phyloP scores from a whole-genome alignment of 2,329 filamentous ascomycete species.

The Cryphonectria parasitica region DNA sequence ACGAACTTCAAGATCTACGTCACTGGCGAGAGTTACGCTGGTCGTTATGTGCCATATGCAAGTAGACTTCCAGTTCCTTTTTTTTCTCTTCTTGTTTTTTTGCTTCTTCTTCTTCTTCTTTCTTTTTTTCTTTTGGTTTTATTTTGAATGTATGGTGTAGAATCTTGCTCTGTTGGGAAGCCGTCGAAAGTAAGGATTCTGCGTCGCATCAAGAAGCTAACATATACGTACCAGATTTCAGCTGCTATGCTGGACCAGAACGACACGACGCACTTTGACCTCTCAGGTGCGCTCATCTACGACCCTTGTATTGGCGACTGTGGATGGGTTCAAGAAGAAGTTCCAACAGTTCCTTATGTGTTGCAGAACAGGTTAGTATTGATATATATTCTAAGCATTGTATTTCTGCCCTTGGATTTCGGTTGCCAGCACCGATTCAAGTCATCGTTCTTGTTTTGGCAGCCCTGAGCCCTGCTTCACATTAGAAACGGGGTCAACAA shows the following conservation, averaged over 20 bases:
- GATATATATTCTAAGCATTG: background rate
- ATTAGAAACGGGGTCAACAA: no score
- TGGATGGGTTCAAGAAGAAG: constrained; percentile 9
- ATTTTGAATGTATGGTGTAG: no score
- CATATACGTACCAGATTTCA: constrained; percentile 50
- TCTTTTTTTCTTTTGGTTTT: no score
- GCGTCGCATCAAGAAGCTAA: background rate
- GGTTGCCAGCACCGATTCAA: background rate
- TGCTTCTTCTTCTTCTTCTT: no score
- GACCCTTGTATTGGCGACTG: constrained; percentile 63
- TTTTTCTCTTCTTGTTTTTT: no score
- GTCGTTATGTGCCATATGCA: constrained; percentile 30
- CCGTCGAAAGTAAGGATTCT: background rate
- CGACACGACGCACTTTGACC: constrained; percentile 44
- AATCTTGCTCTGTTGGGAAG: background rate
- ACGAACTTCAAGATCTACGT: constrained; percentile 50
- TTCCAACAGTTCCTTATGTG: constrained; percentile 39
- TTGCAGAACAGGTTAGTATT: constrained; percentile 10
- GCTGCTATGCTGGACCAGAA: constrained; percentile 54
- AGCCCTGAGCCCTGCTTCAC: background rate
- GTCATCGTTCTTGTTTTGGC: background rate
- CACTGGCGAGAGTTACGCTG: constrained; percentile 59
- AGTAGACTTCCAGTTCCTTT: background rate
- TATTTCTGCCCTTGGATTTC: background rate
- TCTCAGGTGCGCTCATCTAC: constrained; percentile 58